A percentile compares a stretch with the other conserved stretches of the same genome.
Conservation (phyloP, 345 rosid genomes). For the Diplotaxis tenuifolia region DNA sequence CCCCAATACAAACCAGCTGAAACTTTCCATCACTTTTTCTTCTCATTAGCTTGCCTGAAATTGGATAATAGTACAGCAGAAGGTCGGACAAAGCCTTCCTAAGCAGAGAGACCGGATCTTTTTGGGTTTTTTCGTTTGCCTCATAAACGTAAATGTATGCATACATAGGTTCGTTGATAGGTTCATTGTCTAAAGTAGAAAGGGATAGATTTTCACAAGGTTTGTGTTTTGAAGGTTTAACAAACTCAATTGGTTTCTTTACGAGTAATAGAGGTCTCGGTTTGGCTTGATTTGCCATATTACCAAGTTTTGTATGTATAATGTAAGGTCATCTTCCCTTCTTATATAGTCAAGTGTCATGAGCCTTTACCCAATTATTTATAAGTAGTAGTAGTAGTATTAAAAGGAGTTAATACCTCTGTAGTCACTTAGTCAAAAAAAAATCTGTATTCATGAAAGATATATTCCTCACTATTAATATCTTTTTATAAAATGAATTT, state of each 20-base stretch:
- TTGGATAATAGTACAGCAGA: conserved; percentile 47
- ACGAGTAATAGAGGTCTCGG: not conserved
- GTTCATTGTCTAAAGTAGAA: not conserved
- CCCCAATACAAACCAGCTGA: conserved; percentile 33
- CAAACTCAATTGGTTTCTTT: not conserved
- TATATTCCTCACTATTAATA: no score
- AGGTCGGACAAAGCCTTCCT: no score
- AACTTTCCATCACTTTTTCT: conserved; percentile 35
- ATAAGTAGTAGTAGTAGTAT: no score
- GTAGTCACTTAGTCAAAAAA: no score
- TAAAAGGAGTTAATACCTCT: no score
- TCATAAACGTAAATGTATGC: conserved; percentile 40
- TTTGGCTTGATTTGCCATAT: not conserved
- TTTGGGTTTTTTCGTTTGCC: not conserved
- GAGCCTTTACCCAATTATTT: no score
- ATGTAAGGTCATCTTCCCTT: not conserved
- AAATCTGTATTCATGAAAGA: no score
- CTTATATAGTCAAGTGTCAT: not conserved
- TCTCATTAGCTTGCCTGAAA: conserved; percentile 49
- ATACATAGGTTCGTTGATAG: not conserved
- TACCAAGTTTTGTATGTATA: not conserved
- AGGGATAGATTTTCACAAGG: not conserved
- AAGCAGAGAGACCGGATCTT: conserved; percentile 28
- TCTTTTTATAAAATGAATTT: no score
- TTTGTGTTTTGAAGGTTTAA: not conserved